Percentiles rank a stretch among this genome's conserved stretches.
Conservation (phyloP, 169 alveolate genomes). For the Nephromyces sp. region DNA sequence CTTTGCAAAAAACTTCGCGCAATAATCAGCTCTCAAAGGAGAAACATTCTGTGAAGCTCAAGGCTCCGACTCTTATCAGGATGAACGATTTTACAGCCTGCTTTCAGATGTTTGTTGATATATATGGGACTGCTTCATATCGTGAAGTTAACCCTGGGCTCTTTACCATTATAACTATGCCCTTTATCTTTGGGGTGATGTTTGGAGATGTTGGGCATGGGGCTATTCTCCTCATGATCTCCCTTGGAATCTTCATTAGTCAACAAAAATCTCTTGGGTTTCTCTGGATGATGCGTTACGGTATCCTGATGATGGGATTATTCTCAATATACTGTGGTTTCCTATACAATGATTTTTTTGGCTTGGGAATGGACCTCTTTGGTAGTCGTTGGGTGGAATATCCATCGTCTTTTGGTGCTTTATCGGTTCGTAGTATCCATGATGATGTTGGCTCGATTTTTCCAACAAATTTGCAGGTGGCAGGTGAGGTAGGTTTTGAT, state of each 20-base stretch:
- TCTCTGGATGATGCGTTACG: slow-evolving; percentile 64
- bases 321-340: slow-evolving; percentile 81
- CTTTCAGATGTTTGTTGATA: slow-evolving; percentile 74
- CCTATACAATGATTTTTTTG: slow-evolving; percentile 93
- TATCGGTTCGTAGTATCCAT: too few relatives aligned
- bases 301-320: slow-evolving; percentile 87
- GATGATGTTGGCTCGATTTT: too few relatives aligned
- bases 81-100: neutral
- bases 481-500: too few relatives aligned
- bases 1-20: too few relatives aligned
- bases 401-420: too few relatives aligned
- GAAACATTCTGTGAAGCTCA: neutral
- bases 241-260: neutral
- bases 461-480: too few relatives aligned
- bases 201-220: slow-evolving; percentile 99
- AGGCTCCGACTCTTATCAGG: neutral
- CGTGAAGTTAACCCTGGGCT: slow-evolving; percentile 96
- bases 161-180: slow-evolving; percentile 93
- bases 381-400: slow-evolving; percentile 51
- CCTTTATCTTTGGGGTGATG: slow-evolving; percentile 99
- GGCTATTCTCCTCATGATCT: slow-evolving; percentile 54
- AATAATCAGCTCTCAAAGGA: too few relatives aligned
- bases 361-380: slow-evolving; percentile 84
- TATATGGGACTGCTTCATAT: slow-evolving; percentile 98
- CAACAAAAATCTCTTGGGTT: too few relatives aligned